Percentiles rank a stretch among this genome's conserved stretches.
These are phyloP conservation scores for Sugiyamaella novakii DNA, from an alignment of 1,139 yeast species.

Conservation along the genomic window DNA sequence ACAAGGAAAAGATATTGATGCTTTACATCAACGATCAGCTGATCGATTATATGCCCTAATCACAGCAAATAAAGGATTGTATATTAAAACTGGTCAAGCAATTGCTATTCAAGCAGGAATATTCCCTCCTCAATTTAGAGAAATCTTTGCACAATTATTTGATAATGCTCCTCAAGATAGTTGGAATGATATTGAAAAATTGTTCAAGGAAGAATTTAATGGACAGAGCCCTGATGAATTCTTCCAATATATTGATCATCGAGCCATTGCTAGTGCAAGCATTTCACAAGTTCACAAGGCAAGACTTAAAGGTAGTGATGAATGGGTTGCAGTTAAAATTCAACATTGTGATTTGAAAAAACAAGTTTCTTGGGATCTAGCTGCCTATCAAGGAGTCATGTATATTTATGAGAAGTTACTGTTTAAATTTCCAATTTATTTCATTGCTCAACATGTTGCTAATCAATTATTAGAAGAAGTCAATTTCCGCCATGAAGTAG, in stretches of 20 bases:
- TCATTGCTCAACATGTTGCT: slow-evolving; percentile 60
- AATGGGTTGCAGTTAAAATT: slow-evolving; percentile 65
- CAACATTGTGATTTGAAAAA: slow-evolving; percentile 63
- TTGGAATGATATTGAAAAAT: slow-evolving; percentile 56
- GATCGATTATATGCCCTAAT: slow-evolving; percentile 57
- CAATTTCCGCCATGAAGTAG: slow-evolving; percentile 58
- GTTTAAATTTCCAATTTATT: slow-evolving; percentile 65
- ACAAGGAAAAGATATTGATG: slow-evolving; percentile 49
- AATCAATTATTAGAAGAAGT: slow-evolving; percentile 62
- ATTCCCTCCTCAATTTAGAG: slow-evolving; percentile 65
- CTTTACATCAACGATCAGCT: slow-evolving; percentile 63
- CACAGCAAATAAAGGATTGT: slow-evolving; percentile 65
- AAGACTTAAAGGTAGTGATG: slow-evolving; percentile 50
- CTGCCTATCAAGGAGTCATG: slow-evolving; percentile 57
- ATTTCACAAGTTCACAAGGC: slow-evolving; percentile 75
- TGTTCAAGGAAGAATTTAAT: slow-evolving; percentile 53
- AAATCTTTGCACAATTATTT: slow-evolving; percentile 57
- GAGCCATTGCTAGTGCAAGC: slow-evolving; percentile 70
- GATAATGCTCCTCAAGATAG: slow-evolving; percentile 72
- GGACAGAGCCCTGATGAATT: slow-evolving; percentile 48
- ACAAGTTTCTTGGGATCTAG: slow-evolving; percentile 61
- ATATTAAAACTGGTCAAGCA: slow-evolving; percentile 75
- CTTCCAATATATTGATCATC: slow-evolving; percentile 53
- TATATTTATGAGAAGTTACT: slow-evolving; percentile 54
- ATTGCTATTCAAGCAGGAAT: slow-evolving; percentile 70